Evolutionary conservation across 2,329 filamentous ascomycete genomes (phyloP), one percentile per base, ranked within the genome.

Genomic region (Colletotrichum agaves): DNA sequence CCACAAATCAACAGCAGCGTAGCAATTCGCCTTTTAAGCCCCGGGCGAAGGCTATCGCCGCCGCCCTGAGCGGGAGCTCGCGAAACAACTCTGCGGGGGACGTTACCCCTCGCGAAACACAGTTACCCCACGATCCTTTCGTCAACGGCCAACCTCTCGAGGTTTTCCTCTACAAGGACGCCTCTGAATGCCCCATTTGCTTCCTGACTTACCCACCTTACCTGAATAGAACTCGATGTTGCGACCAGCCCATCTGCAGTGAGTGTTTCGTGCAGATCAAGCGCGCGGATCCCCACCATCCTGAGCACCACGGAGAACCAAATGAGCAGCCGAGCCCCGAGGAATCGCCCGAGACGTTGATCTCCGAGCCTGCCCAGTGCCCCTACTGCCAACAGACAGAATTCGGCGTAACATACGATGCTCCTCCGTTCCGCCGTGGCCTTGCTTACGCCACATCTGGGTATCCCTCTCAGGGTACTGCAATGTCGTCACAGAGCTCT

Each of bases 221-320:
- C 75, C 85, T 99, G 33, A 99, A 99, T 80, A 91, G 90, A 71
- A 99, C 96, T 0, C 87, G 96, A 72, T 99, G 96, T 77, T 99
- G 96, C 78, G 94, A 97, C 74, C 96, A 99, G 77, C 86, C 92
- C 5, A 98, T 99, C 70, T 99, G 96, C 80, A 98, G 94, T 46
- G 96, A 99, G 81, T 99, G 96, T 78, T 99, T 99, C 75, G 96
- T 99, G 4, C 96, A 99, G 78, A 99, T 99, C 77, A 98, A 98
- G 78, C 89, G 96, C 46, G 90, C 94, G 4, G 95, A 99, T 71
- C 94, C 94, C 10, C 93, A 98, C 77, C 89, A 94, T 43, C 93
- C 93, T 1, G 93, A 97, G 76, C 93, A 96, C 75, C 83, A 86
- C 66, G 85, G 84, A n/a, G 82, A 87, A 55, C 72, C 75, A 21